phyloP scores from a whole-genome alignment of 768 basidiomycete species.

The Clitopilus passeckerianus region DNA sequence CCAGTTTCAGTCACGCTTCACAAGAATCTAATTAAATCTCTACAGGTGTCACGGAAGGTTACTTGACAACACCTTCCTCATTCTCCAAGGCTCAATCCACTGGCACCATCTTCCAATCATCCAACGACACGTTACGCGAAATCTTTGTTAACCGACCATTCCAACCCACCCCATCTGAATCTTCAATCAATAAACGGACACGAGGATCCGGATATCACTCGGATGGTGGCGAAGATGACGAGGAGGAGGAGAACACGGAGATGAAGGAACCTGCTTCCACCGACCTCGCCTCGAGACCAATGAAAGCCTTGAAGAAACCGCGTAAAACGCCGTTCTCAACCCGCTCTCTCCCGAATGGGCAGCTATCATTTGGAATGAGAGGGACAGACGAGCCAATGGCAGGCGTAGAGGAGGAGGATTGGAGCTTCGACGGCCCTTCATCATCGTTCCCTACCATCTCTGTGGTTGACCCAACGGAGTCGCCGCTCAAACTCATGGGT shows the following conservation, averaged over 20 bases:
- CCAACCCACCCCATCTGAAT: slow-evolving; percentile 5
- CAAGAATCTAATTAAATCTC: neutral
- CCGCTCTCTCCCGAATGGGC: slow-evolving; percentile 30
- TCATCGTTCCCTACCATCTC: neutral
- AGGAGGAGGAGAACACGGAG: slow-evolving; percentile 9
- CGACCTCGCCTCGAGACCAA: slow-evolving; percentile 18
- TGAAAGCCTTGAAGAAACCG: slow-evolving; percentile 35
- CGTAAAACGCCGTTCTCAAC: slow-evolving; percentile 26
- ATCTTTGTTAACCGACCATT: slow-evolving; percentile 25
- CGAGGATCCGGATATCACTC: slow-evolving; percentile 22
- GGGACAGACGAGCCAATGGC: slow-evolving; percentile 7
- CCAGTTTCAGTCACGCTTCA: neutral
- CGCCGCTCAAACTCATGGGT: neutral
- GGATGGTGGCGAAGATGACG: slow-evolving; percentile 14
- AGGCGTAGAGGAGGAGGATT: slow-evolving; percentile 33
- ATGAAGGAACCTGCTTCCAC: slow-evolving; percentile 10
- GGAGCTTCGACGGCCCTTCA: slow-evolving; percentile 25
- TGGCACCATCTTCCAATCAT: slow-evolving; percentile 44
- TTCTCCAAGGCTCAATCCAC: slow-evolving; percentile 35
- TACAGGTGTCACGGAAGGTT: slow-evolving; percentile 52
- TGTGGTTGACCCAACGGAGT: neutral
- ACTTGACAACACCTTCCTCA: slow-evolving; percentile 33
- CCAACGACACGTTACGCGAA: slow-evolving; percentile 51
- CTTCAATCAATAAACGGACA: slow-evolving; percentile 26
- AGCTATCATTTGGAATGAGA: slow-evolving; percentile 13